A percentile compares a stretch with the other conserved stretches of the same genome.
phyloP scores from a whole-genome alignment of 257 asterid species.

The Anisodus acutangulus region DNA sequence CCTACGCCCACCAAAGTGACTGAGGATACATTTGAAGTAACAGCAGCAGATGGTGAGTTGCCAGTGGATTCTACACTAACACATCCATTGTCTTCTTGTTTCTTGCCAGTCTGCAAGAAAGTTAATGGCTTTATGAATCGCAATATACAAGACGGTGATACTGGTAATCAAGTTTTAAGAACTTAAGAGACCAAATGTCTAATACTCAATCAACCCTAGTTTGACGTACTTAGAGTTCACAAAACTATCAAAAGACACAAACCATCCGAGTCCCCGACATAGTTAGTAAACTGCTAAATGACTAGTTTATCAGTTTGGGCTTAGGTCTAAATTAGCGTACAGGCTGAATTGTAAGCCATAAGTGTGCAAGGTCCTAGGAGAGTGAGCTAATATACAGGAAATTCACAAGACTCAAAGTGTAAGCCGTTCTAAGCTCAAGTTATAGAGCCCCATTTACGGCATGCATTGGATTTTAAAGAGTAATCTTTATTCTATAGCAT shows the following conservation, averaged over 20 bases:
- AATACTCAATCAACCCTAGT: not conserved
- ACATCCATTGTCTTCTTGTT: slow-evolving; percentile 47
- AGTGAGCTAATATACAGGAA: not conserved
- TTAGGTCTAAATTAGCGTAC: not conserved
- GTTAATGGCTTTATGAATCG: not conserved
- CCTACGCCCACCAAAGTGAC: slow-evolving; percentile 17
- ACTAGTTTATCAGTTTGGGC: not conserved
- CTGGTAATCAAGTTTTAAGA: slow-evolving; percentile 1
- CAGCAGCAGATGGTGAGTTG: slow-evolving; percentile 28
- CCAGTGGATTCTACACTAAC: slow-evolving; percentile 47
- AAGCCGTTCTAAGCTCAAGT: not conserved
- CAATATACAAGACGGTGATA: slow-evolving; percentile 23
- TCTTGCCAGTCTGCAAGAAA: slow-evolving; percentile 51
- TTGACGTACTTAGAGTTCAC: not conserved
- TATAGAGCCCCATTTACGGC: not conserved
- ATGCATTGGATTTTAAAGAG: not conserved
- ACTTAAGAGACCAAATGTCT: slow-evolving; percentile 5
- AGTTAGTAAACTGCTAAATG: not conserved
- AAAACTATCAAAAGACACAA: not conserved
- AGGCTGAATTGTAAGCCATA: not conserved
- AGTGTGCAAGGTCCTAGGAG: not conserved
- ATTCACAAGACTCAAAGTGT: slow-evolving; percentile 5
- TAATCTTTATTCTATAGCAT: slow-evolving; percentile 20
- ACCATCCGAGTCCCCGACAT: not conserved
- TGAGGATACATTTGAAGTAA: slow-evolving; percentile 32